Evolutionary conservation across 306 rosid species (phyloP).

Genomic region (Cucumis melo): DNA sequence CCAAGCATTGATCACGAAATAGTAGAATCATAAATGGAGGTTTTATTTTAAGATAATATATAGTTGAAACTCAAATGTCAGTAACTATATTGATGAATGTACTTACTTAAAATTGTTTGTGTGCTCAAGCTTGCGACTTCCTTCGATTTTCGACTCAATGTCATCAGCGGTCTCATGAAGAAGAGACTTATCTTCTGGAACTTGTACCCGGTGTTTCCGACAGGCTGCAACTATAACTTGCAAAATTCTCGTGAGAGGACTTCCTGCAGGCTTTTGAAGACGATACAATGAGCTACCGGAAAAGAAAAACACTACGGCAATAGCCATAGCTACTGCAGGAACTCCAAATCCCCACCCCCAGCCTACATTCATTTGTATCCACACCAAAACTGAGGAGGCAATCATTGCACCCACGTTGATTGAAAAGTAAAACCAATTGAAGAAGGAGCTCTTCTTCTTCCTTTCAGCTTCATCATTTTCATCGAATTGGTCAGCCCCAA

Average conservation of each 20-base stretch:
- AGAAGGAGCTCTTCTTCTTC: slow-evolving; percentile 53
- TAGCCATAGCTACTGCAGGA: slow-evolving; percentile 68
- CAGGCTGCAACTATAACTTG: slow-evolving; percentile 61
- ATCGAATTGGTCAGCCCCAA: slow-evolving; percentile 84
- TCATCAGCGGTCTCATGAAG: slow-evolving; percentile 62
- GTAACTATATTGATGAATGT: background rate
- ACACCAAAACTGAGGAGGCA: slow-evolving; percentile 69
- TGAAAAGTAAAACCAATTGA: slow-evolving; percentile 87
- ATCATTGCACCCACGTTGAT: slow-evolving; percentile 60
- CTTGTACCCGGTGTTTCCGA: slow-evolving; percentile 26
- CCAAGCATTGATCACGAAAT: background rate
- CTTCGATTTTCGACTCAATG: slow-evolving; percentile 49
- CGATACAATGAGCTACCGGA: slow-evolving; percentile 44
- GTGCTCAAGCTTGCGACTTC: slow-evolving; percentile 76
- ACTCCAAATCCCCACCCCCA: slow-evolving; percentile 94
- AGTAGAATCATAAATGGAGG: background rate
- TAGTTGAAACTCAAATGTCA: background rate
- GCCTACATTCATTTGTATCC: slow-evolving; percentile 71
- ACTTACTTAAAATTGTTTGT: slow-evolving; percentile 46
- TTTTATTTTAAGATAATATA: background rate
- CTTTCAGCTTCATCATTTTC: slow-evolving; percentile 44
- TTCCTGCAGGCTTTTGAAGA: slow-evolving; percentile 63
- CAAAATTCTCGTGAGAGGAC: slow-evolving; percentile 64
- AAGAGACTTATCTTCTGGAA: slow-evolving; percentile 49
- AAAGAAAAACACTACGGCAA: slow-evolving; percentile 54